Evolutionary conservation across 345 rosid species (phyloP).

Genomic region (Ceriops tagal): DNA sequence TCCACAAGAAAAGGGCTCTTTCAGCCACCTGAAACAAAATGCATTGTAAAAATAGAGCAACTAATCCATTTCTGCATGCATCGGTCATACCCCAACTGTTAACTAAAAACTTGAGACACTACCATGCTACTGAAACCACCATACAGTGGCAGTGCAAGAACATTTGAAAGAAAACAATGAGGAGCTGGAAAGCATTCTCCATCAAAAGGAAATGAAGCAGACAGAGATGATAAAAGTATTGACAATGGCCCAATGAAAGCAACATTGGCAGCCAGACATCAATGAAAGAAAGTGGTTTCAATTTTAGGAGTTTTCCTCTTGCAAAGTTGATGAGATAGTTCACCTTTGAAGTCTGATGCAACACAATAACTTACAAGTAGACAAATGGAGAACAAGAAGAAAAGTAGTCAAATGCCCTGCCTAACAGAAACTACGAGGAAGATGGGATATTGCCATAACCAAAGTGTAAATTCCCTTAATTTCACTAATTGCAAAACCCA

Average conservation of each 20-base stretch:
- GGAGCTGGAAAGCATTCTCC: not conserved
- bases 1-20: conserved; percentile 84
- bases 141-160: not conserved
- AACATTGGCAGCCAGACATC: no score
- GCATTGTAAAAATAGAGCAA: not conserved
- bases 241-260: no score
- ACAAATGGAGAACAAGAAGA: no score
- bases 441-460: not conserved
- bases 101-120: not conserved
- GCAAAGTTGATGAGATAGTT: no score
- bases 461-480: not conserved
- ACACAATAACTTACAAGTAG: no score
- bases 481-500: not conserved
- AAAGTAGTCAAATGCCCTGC: not conserved
- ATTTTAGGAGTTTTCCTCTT: no score
- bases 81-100: not conserved
- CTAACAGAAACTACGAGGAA: not conserved
- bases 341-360: no score
- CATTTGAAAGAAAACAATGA: not conserved
- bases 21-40: conserved; percentile 71
- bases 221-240: no score
- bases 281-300: no score
- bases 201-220: no score
- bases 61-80: not conserved
- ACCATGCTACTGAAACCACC: not conserved